Conservation (phyloP, 176 grass and related monocot genomes). For the Oryza glaberrima region DNA sequence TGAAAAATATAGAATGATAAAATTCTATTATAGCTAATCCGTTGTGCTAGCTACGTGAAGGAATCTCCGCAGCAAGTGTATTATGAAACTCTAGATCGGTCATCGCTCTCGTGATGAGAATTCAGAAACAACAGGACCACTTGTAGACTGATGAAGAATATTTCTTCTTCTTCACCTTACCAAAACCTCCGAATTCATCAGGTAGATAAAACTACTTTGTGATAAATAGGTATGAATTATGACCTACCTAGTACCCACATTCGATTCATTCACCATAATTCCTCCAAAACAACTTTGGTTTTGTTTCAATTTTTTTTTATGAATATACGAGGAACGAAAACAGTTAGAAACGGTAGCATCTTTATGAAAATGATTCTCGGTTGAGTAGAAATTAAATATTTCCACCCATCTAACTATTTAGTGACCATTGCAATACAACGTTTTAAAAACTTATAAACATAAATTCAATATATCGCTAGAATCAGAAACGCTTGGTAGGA, state of each 20-base stretch:
- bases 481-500: too few relatives aligned
- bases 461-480: too few relatives aligned
- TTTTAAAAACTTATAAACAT: too few relatives aligned
- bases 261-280: background rate
- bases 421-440: too few relatives aligned
- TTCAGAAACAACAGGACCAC: background rate
- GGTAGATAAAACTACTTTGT: background rate
- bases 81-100: too few relatives aligned
- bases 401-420: too few relatives aligned
- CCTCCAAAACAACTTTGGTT: background rate
- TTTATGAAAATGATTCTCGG: too few relatives aligned
- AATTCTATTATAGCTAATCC: background rate
- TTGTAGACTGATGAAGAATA: background rate
- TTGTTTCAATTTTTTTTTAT: background rate
- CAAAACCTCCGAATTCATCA: background rate
- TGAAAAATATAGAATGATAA: slow-evolving; percentile 6
- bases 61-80: background rate
- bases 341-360: too few relatives aligned
- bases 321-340: too few relatives aligned
- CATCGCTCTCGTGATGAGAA: too few relatives aligned
- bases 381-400: too few relatives aligned
- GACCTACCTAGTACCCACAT: background rate
- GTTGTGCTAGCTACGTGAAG: background rate
- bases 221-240: background rate
- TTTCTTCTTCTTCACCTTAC: too few relatives aligned